Conservation (phyloP, 2,329 filamentous ascomycete genomes). For the Zasmidium citrigriseum region DNA sequence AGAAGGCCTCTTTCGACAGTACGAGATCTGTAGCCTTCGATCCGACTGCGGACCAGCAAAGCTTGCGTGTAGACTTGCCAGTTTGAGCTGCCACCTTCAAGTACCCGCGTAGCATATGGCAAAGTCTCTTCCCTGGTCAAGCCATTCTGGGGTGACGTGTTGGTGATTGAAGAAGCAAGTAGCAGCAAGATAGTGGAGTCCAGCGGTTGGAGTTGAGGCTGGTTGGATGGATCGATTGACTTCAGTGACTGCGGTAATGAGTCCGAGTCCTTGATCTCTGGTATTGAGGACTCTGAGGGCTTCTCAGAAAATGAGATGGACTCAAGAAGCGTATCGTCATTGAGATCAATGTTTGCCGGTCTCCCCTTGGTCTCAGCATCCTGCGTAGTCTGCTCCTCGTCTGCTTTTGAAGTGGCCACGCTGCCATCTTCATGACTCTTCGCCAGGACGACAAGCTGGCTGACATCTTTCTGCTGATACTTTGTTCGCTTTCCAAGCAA, state of each 20-base stretch:
- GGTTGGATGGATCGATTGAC: conserved; percentile 71
- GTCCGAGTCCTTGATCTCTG: conserved; percentile 46
- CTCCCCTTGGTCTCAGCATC: conserved; percentile 11
- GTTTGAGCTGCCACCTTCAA: conserved; percentile 86
- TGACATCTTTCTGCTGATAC: conserved; percentile 76
- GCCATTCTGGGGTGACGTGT: conserved; percentile 80
- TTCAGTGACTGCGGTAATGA: conserved; percentile 63
- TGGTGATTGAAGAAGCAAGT: conserved; percentile 82
- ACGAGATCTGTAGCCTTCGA: conserved; percentile 82
- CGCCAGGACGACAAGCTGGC: conserved; percentile 88
- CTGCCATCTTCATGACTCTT: conserved; percentile 60
- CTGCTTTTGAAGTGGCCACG: not conserved
- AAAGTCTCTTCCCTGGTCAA: conserved; percentile 91
- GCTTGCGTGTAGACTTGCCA: conserved; percentile 99
- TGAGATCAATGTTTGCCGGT: conserved; percentile 68
- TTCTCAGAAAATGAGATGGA: conserved; percentile 74
- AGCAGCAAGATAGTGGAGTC: conserved; percentile 86
- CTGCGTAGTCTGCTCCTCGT: not conserved
- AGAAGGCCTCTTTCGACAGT: conserved; percentile 88
- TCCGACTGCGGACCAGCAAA: conserved; percentile 81
- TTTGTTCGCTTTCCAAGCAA: conserved; percentile 81
- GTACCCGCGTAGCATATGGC: conserved; percentile 84
- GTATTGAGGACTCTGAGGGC: conserved; percentile 34
- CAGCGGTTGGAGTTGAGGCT: conserved; percentile 77
- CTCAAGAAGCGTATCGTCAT: conserved; percentile 92